A percentile compares a stretch with the other conserved stretches of the same genome.
phyloP scores from a whole-genome alignment of 108 stramenopile species.

The Nitzschia palea region DNA sequence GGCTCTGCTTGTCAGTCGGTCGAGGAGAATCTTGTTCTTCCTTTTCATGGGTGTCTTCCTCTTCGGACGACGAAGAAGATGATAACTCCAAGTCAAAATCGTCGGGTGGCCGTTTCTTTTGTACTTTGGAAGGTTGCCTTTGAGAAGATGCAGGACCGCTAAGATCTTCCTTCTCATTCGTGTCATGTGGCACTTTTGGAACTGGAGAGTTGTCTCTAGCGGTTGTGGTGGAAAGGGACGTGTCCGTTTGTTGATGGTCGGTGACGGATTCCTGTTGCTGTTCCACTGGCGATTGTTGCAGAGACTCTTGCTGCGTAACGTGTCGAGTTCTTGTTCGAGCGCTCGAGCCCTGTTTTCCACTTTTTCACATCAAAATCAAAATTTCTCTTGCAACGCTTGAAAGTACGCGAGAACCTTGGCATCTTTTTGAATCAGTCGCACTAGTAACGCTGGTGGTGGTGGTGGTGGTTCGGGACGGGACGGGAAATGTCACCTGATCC shows the following conservation, averaged over 20 bases:
- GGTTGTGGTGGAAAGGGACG: no score
- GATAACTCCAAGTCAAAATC: constrained; percentile 26
- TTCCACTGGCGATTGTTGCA: no score
- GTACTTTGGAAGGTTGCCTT: neutral
- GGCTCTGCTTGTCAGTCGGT: no score
- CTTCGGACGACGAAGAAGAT: constrained; percentile 10
- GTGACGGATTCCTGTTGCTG: neutral
- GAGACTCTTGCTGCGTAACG: no score
- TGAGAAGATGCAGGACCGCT: neutral
- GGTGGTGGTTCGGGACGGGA: constrained; percentile 51
- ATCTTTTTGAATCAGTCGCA: constrained; percentile 56
- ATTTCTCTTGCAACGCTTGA: constrained; percentile 60
- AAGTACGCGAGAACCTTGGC: constrained; percentile 60
- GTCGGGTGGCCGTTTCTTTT: neutral
- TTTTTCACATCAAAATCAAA: constrained; percentile 66
- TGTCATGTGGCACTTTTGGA: no score
- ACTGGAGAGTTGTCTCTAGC: no score
- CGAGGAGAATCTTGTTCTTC: neutral
- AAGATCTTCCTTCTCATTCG: neutral
- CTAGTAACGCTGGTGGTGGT: constrained; percentile 58
- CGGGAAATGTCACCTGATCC: no score
- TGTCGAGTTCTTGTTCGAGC: constrained; percentile 14
- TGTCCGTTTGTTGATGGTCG: neutral
- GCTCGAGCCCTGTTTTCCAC: constrained; percentile 60
- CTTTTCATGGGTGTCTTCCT: neutral